Percentiles rank a stretch among this genome's conserved stretches.
These are phyloP conservation scores for Berkeleyomyces rouxiae DNA, from an alignment of 2,329 filamentous ascomycete genomes.

Conservation along the genomic window DNA sequence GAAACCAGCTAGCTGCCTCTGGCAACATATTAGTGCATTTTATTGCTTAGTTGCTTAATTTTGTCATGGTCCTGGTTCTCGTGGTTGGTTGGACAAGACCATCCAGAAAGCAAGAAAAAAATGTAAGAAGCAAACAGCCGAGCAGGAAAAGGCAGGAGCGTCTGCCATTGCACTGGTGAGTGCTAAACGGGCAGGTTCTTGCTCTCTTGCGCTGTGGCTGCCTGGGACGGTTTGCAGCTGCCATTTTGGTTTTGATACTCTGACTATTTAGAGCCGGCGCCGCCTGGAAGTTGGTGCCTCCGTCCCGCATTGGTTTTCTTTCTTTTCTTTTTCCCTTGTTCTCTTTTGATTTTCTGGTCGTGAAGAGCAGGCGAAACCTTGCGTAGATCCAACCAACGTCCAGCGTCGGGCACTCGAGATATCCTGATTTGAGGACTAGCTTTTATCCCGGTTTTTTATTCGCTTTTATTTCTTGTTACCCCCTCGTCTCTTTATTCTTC, in stretches of 20 bases:
- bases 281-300: no score
- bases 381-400: not conserved
- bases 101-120: not conserved
- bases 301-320: not conserved
- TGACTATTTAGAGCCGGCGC: not conserved
- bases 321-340: not conserved
- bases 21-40: not conserved
- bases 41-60: not conserved
- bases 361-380: not conserved
- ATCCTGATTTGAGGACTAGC: not conserved
- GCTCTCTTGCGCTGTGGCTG: not conserved
- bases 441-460: not conserved
- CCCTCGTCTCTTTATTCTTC: not conserved
- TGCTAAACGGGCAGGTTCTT: not conserved
- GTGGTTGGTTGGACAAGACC: not conserved
- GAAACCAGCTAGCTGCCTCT: not conserved
- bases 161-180: not conserved
- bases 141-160: not conserved
- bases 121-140: not conserved
- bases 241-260: not conserved
- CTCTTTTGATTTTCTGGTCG: not conserved
- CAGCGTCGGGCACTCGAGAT: not conserved
- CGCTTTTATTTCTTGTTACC: not conserved
- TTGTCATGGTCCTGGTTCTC: not conserved
- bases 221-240: not conserved